Percentiles rank a stretch among this genome's conserved stretches.
phyloP scores from a whole-genome alignment of 2,329 filamentous ascomycete species.

The Zalaria sp. region DNA sequence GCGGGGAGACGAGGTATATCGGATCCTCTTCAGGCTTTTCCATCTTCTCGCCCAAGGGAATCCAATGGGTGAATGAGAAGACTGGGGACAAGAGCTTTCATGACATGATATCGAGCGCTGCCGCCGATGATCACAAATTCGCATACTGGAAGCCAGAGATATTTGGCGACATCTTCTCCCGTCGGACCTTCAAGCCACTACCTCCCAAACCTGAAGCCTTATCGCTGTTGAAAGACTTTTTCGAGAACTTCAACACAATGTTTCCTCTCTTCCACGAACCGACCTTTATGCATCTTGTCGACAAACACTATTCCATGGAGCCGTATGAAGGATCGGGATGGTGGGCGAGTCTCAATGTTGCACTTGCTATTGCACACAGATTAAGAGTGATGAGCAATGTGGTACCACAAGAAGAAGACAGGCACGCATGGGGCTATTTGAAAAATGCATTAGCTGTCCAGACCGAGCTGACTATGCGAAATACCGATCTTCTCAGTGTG shows the following conservation, averaged over 20 bases:
- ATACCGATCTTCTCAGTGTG: constrained; percentile 87
- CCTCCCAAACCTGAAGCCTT: constrained; percentile 78
- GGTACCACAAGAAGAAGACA: constrained; percentile 78
- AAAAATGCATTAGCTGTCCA: constrained; percentile 95
- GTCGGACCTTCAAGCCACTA: constrained; percentile 68
- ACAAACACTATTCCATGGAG: constrained; percentile 82
- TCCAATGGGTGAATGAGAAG: constrained; percentile 96
- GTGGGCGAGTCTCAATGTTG: constrained; percentile 96
- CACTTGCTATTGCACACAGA: constrained; percentile 81
- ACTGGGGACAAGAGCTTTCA: constrained; percentile 94
- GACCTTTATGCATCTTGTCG: constrained; percentile 94
- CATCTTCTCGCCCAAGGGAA: constrained; percentile 95
- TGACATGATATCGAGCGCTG: constrained; percentile 82
- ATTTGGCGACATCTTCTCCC: constrained; percentile 80
- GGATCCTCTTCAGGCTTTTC: constrained; percentile 96
- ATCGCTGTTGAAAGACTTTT: constrained; percentile 82
- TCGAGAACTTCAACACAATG: constrained; percentile 98
- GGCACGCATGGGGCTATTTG: constrained; percentile 87
- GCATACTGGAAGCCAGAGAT: constrained; percentile 97
- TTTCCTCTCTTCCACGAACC: constrained; percentile 95
- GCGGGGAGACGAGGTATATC: constrained; percentile 89
- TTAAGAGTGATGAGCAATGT: constrained; percentile 91
- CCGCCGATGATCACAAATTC: constrained; percentile 84
- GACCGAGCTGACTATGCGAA: constrained; percentile 85
- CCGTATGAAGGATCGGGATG: constrained; percentile 92